These are phyloP conservation scores for Wickerhamomyces alni DNA, from an alignment of 805 yeast species.

Conservation along the genomic window DNA sequence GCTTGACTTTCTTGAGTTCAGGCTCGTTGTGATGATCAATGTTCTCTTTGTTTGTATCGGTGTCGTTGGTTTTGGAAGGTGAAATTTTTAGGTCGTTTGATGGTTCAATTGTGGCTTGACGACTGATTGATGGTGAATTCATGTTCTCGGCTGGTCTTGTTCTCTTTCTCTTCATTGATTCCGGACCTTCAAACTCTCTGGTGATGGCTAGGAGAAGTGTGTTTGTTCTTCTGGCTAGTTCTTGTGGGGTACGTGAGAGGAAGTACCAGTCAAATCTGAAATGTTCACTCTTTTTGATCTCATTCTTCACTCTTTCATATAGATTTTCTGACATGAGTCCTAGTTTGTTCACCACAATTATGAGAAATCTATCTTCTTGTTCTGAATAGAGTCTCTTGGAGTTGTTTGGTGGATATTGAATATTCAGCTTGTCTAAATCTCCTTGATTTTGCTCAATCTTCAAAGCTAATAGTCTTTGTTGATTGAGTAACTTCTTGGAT, in stretches of 20 bases:
- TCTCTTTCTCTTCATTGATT: constrained; percentile 44
- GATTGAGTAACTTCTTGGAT: constrained; percentile 45
- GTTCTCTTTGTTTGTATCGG: constrained; percentile 1
- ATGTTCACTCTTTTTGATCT: constrained; percentile 49
- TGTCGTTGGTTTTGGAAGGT: neutral
- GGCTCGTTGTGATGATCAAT: constrained; percentile 5
- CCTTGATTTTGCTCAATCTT: constrained; percentile 50
- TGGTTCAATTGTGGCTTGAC: constrained; percentile 30
- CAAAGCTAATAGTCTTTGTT: constrained; percentile 45
- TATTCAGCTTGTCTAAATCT: constrained; percentile 56
- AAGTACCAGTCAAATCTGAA: constrained; percentile 74
- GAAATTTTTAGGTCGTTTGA: neutral
- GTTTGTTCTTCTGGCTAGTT: constrained; percentile 60
- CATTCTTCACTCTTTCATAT: constrained; percentile 60
- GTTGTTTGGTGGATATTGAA: constrained; percentile 79
- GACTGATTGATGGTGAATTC: constrained; percentile 20
- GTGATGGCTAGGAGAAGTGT: constrained; percentile 64
- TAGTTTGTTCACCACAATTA: constrained; percentile 53
- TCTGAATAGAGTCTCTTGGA: constrained; percentile 69
- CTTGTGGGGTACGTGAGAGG: constrained; percentile 65
- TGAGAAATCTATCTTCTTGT: constrained; percentile 62
- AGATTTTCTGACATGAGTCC: constrained; percentile 58
- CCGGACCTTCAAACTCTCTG: constrained; percentile 63
- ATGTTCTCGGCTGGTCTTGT: constrained; percentile 11
- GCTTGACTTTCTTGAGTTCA: constrained; percentile 10